Conservation (phyloP, 2,329 filamentous ascomycete species). For the Ampelomyces quisqualis region DNA sequence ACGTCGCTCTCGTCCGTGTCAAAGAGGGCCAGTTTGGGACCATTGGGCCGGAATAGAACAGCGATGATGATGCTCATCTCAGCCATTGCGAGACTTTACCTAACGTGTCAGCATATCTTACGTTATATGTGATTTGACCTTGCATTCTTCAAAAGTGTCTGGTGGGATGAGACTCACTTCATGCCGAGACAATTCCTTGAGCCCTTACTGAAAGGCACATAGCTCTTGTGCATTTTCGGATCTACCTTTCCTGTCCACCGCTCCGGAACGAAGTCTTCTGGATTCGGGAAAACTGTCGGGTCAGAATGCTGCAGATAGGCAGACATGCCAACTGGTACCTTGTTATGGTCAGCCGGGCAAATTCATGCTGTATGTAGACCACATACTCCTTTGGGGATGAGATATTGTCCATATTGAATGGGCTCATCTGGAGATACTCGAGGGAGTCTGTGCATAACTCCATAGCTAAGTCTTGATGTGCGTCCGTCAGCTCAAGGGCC, state of each 20-base stretch:
- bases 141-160: neutral
- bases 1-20: conserved; percentile 22
- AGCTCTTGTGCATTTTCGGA: conserved; percentile 6
- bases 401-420: neutral
- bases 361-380: no score
- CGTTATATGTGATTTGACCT: neutral
- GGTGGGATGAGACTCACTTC: conserved; percentile 6
- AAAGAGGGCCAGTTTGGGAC: conserved; percentile 21
- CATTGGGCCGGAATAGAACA: conserved; percentile 18
- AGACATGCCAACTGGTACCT: neutral
- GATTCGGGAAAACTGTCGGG: neutral
- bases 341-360: neutral
- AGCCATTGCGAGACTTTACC: conserved; percentile 11
- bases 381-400: no score
- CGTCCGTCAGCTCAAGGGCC: neutral
- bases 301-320: neutral
- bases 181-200: conserved; percentile 22
- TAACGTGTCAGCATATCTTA: no score
- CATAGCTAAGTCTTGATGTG: neutral
- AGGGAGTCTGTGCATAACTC: neutral
- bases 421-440: neutral
- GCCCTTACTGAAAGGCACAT: conserved; percentile 21
- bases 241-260: neutral
- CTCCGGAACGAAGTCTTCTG: neutral
- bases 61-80: conserved; percentile 29